These are phyloP conservation scores for Aurinia saxatilis DNA, from an alignment of 345 rosid genomes.

Conservation along the genomic window DNA sequence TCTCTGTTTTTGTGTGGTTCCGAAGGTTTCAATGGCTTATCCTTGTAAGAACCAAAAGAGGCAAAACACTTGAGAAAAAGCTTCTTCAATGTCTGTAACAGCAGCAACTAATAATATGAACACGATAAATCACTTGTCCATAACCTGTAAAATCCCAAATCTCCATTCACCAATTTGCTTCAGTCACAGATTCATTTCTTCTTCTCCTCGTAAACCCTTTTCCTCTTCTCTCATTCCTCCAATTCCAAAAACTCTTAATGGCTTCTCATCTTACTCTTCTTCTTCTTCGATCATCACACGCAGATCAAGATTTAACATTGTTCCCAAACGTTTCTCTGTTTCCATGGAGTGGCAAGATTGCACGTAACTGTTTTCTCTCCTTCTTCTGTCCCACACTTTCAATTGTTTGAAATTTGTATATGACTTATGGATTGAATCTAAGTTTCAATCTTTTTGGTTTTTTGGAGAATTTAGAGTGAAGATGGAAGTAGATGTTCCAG, in stretches of 20 bases:
- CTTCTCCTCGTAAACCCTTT: constrained; percentile 27
- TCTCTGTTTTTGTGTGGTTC: background rate
- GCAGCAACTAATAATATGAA: constrained; percentile 17
- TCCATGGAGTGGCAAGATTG: constrained; percentile 96
- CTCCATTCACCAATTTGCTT: constrained; percentile 5
- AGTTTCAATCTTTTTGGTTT: background rate
- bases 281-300: constrained; percentile 11
- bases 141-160: constrained; percentile 1
- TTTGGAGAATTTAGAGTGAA: constrained; percentile 25
- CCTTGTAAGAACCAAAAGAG: background rate
- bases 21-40: background rate
- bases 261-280: constrained; percentile 18
- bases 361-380: constrained; percentile 43
- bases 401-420: background rate
- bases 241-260: constrained; percentile 28
- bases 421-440: background rate
- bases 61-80: background rate
- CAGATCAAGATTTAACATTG: constrained; percentile 19
- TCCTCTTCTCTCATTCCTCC: constrained; percentile 13
- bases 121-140: constrained; percentile 15
- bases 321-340: constrained; percentile 45
- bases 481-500: constrained; percentile 35
- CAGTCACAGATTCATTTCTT: constrained; percentile 5
- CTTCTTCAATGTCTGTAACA: constrained; percentile 15
- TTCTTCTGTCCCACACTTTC: too few relatives aligned